phyloP scores from a whole-genome alignment of 495 filamentous ascomycete genomes.

The Viridothelium virens region DNA sequence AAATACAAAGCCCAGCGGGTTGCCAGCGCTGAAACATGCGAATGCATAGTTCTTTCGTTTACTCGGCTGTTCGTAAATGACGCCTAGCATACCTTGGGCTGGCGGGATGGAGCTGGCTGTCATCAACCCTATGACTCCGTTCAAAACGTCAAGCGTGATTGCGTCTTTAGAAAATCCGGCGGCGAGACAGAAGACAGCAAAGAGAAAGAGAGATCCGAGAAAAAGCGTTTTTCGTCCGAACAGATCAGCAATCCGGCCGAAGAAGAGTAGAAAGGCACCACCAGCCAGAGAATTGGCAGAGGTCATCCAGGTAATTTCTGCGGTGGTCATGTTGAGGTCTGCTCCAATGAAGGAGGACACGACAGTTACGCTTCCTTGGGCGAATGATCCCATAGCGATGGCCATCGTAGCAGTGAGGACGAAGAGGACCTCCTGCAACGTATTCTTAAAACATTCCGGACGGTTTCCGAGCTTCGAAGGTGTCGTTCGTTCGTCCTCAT shows the following conservation, averaged over 20 bases:
- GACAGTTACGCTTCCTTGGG: conserved; percentile 51
- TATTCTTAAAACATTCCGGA: conserved; percentile 54
- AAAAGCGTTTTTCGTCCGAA: conserved; percentile 66
- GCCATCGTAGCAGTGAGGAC: conserved; percentile 62
- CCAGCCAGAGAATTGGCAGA: conserved; percentile 43
- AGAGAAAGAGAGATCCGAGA: conserved; percentile 56
- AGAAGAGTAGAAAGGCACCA: conserved; percentile 64
- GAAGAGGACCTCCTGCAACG: conserved; percentile 57
- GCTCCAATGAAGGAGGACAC: conserved; percentile 55
- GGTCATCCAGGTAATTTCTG: conserved; percentile 65
- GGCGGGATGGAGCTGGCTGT: conserved; percentile 59
- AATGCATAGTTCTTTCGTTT: conserved; percentile 58
- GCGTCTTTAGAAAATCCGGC: conserved; percentile 56
- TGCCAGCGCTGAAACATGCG: conserved; percentile 63
- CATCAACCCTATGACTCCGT: conserved; percentile 54
- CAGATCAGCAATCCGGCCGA: conserved; percentile 65
- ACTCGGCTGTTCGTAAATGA: conserved; percentile 54
- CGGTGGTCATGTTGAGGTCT: conserved; percentile 58
- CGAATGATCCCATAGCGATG: conserved; percentile 56
- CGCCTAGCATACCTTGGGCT: conserved; percentile 58
- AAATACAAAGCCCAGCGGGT: conserved; percentile 61
- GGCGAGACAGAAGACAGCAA: conserved; percentile 49
- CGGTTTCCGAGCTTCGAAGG: conserved; percentile 29
- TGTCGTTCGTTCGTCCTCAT: not conserved
- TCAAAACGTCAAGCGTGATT: conserved; percentile 57